Percentiles rank a stretch among this genome's conserved stretches.
Conservation (phyloP, 345 rosid species). For the Eucalyptus pauciflora region DNA sequence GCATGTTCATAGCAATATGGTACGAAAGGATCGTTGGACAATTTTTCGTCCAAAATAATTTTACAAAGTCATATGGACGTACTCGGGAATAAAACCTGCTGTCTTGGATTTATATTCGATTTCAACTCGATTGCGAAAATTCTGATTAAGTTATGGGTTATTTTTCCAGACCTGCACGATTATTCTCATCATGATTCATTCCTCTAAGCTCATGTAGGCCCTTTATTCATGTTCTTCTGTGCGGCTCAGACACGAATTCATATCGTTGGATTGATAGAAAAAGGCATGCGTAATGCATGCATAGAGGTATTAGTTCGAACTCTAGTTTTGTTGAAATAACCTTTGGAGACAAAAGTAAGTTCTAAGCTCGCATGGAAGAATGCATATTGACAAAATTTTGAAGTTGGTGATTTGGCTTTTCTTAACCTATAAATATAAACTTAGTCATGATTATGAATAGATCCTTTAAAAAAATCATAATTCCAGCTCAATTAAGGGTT, state of each 20-base stretch:
- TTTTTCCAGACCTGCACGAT: neutral
- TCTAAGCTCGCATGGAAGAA: neutral
- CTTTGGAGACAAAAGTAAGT: neutral
- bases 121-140: neutral
- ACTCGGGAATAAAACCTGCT: neutral
- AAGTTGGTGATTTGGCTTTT: neutral
- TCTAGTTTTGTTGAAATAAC: neutral
- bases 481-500: neutral
- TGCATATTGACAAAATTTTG: neutral
- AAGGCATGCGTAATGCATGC: neutral
- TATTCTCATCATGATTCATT: neutral
- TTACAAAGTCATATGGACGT: neutral
- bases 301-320: neutral
- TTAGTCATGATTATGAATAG: neutral
- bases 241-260: neutral
- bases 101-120: neutral
- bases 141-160: neutral
- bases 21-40: neutral
- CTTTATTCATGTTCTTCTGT: neutral
- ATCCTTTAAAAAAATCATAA: neutral
- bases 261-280: neutral
- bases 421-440: neutral
- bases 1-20: neutral
- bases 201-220: neutral
- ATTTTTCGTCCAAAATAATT: neutral